Evolutionary conservation across 768 basidiomycete species (phyloP).

Genomic region (Leucosporidium yakuticum): DNA sequence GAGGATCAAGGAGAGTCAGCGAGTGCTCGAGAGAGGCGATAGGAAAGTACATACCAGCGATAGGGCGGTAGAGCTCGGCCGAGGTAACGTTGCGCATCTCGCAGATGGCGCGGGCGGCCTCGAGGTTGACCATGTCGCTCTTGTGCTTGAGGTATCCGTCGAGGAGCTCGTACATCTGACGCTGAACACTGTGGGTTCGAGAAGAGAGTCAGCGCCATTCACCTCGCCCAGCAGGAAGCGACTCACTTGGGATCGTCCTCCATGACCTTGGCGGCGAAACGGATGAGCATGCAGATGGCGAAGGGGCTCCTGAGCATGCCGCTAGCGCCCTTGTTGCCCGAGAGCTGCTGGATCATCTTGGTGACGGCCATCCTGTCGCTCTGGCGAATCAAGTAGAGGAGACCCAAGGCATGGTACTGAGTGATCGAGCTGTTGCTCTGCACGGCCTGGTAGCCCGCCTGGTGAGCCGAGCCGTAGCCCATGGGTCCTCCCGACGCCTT

Average conservation of each 20-base stretch:
- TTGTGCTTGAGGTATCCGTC: constrained; percentile 96
- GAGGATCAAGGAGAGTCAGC: neutral
- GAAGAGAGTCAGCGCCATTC: neutral
- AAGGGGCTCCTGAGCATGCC: constrained; percentile 88
- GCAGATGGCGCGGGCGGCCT: constrained; percentile 94
- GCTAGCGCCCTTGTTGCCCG: constrained; percentile 72
- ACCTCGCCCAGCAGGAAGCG: neutral
- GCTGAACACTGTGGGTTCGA: constrained; percentile 61
- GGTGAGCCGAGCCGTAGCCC: constrained; percentile 51
- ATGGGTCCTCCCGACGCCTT: constrained; percentile 67
- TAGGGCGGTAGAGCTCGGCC: constrained; percentile 73
- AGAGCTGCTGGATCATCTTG: constrained; percentile 96
- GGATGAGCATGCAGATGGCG: constrained; percentile 97
- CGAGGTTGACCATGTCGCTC: constrained; percentile 99
- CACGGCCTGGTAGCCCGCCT: constrained; percentile 62
- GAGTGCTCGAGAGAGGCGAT: neutral
- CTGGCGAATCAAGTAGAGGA: constrained; percentile 89
- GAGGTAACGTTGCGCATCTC: constrained; percentile 82
- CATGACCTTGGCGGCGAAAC: constrained; percentile 97
- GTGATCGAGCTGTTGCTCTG: constrained; percentile 86
- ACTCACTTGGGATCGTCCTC: constrained; percentile 97
- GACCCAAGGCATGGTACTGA: constrained; percentile 92
- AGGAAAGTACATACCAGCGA: constrained; percentile 60
- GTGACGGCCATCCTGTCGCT: constrained; percentile 99
- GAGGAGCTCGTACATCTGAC: constrained; percentile 84